Evolutionary conservation across 2,329 filamentous ascomycete species (phyloP), one percentile per base, ranked within the genome.

Genomic region (Shiraia bambusicola): DNA sequence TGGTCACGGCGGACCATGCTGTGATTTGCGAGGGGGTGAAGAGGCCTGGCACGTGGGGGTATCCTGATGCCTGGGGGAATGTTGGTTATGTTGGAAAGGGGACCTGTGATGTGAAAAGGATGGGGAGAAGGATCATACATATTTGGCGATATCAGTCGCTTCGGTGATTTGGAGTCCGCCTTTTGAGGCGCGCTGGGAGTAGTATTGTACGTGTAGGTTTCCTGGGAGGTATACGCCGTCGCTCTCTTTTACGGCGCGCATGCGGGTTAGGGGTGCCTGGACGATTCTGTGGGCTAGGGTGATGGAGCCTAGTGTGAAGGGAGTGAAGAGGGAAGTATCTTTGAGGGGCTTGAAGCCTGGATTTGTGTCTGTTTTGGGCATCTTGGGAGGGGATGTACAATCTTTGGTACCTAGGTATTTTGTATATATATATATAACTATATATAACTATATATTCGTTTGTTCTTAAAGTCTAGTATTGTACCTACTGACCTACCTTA

Each of bases 121-220:
- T 17, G 29, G 14, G 10, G 12, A 13, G 15, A 4, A 22, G 22
- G 27, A 8, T 6, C 14, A n/a, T 35, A 66, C 63, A 43, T 62
- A 66, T 52, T 61, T 55, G 40, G 50, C 55, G 41, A 66, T 67
- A 26, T 67, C 63, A 9, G 78, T 79, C 0, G 73, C 80, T 59
- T 85, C 82, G 3, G 75, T 76, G 50, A 85, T 76, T 29, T 84
- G 62, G 2, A 85, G 66, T 1, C 78, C 81, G 16, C 80, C 79
- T 4, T 75, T 73, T 8, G 70, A 69, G 26, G 71, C 76, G 16
- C 79, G 73, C 55, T 83, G 78, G 14, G 63, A 61, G 59, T 82
- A 82, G 65, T 81, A 78, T 40, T 79, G 72, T 13, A 66, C 58
- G 3, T 71, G 69, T 37, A 69, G 35, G n/a, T 75, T 70, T n/a